Percentiles rank a stretch among this genome's conserved stretches.
Conservation (phyloP, 2,329 filamentous ascomycete species). For the Blumeria graminis region DNA sequence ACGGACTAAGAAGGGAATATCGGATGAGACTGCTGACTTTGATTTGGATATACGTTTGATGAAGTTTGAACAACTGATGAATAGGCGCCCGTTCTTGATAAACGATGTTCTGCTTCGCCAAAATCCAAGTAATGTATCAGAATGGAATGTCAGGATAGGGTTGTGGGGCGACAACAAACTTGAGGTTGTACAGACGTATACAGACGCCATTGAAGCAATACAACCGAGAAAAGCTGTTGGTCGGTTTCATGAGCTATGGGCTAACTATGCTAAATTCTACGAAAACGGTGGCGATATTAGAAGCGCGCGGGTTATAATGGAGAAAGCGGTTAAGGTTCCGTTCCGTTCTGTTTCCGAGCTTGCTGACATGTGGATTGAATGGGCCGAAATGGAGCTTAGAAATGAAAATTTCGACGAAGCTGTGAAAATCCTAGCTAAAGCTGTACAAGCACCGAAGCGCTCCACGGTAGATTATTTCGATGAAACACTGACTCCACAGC, state of each 20-base stretch:
- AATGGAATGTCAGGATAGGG: constrained; percentile 93
- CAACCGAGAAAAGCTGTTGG: constrained; percentile 86
- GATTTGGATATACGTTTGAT: constrained; percentile 94
- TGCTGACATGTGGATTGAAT: constrained; percentile 96
- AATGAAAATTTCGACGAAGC: constrained; percentile 92
- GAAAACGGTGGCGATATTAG: constrained; percentile 64
- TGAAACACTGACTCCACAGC: constrained; percentile 77
- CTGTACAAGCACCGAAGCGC: constrained; percentile 83
- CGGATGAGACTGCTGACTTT: constrained; percentile 69
- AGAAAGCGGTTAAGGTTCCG: constrained; percentile 92
- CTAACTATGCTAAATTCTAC: constrained; percentile 93
- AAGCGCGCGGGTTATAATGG: constrained; percentile 78
- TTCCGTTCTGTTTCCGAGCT: constrained; percentile 95
- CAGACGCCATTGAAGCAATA: constrained; percentile 77
- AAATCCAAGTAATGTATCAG: constrained; percentile 84
- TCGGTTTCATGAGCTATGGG: constrained; percentile 84
- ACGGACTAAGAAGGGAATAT: constrained; percentile 52
- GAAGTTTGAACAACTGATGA: constrained; percentile 95
- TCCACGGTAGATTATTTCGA: constrained; percentile 99
- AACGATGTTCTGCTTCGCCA: constrained; percentile 90
- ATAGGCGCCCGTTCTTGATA: constrained; percentile 78
- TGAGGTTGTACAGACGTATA: constrained; percentile 85
- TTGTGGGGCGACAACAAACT: constrained; percentile 84
- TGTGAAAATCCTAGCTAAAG: constrained; percentile 88
- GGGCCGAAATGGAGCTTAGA: constrained; percentile 93